A percentile compares a stretch with the other conserved stretches of the same genome.
Conservation (phyloP, 2,329 filamentous ascomycete genomes). For the Fusarium udum region DNA sequence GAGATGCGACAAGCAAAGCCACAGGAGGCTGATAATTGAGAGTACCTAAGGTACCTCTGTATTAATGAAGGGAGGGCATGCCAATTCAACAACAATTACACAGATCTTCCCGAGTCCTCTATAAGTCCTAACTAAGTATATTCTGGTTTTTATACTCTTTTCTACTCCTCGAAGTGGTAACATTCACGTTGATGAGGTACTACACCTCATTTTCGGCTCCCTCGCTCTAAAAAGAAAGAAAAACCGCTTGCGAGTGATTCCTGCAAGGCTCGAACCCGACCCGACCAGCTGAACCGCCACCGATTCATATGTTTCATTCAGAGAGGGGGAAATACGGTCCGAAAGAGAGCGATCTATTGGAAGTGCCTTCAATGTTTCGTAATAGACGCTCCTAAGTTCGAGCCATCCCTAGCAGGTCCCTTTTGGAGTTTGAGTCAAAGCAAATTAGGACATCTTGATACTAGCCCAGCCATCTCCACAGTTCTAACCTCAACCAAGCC, state of each 20-base stretch:
- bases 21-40: conserved; percentile 16
- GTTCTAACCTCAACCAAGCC: too few species aligned
- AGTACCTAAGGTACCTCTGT: background rate
- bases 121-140: background rate
- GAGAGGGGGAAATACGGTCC: background rate
- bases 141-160: background rate
- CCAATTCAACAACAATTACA: background rate
- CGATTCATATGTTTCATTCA: conserved; percentile 23
- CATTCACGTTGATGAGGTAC: background rate
- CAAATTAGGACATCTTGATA: too few species aligned
- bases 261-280: conserved; percentile 16
- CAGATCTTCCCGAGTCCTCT: background rate
- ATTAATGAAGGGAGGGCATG: background rate
- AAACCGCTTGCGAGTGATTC: conserved; percentile 24
- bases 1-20: background rate
- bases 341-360: background rate
- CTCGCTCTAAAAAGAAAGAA: background rate
- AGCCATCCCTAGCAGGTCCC: too few species aligned
- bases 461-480: too few species aligned
- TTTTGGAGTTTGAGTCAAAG: too few species aligned
- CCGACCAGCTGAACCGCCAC: conserved; percentile 13
- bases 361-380: background rate
- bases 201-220: background rate
- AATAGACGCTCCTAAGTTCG: background rate
- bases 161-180: background rate